Base-by-base conservation (phyloP, 768 basidiomycete genomes). In the Phaeotremella fagi region DNA sequence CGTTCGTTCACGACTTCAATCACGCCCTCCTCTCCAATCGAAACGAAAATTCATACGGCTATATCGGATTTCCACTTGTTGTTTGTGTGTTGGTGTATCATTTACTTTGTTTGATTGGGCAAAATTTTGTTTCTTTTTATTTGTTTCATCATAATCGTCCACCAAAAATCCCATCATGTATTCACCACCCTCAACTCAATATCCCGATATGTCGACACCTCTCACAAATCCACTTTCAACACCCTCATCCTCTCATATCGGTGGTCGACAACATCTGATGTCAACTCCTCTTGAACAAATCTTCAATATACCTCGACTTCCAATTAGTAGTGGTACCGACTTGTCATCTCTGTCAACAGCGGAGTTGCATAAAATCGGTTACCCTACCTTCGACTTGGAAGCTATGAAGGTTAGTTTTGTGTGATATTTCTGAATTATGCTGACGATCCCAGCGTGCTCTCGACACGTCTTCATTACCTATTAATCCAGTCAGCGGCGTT, bases 351-450 rank as follows among this genome's bases (percentile, higher is more conserved):
- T 41, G 38, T 14, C 38, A 12, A 12, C 38, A 18, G 38, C 38
- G 20, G 38, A 41, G 7, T 41, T 41, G 38, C 12, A 11, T 6
- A 41, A 41, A 18, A 22, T 22, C 22, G 38, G 38, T 11, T 25
- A 45, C 4, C 23, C 31, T 23, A 28, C 33, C 18, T 33, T 59
- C 49, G 58, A 62, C 52, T 55, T 55, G 33, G 60, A 66, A 45
- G 63, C 57, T 42, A 70, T 70, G 65, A 70, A 70, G 53, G 68
- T 70, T 57, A 54, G 64, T 50, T 24, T 16, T 16, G 31, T 16
- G 7, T 33, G 31, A 16, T 16, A 25, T 35, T 20, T n/a, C 3
- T 20, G 37, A 18, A 22, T 38, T 5, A 26, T 36, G 33, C 9
- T 23, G n/a, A 25, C 26, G 35, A 6, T 26, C 20, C 3, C 44